Evolutionary conservation across 2,329 filamentous ascomycete species (phyloP).

Genomic region (Rutstroemia sydowiana): DNA sequence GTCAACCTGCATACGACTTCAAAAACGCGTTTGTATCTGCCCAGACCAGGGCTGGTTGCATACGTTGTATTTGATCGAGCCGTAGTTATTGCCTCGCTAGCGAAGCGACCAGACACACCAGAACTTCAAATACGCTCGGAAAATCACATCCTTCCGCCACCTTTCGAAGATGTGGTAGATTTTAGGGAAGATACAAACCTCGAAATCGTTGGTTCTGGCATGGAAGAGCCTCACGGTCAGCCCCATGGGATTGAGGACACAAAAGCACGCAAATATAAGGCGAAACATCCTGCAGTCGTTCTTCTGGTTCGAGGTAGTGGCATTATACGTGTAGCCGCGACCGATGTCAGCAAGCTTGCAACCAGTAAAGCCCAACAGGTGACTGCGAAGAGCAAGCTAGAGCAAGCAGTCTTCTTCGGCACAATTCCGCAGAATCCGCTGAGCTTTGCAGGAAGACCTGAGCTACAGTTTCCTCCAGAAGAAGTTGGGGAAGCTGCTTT

Average conservation of each 20-base stretch:
- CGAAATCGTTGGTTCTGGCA: constrained; percentile 56
- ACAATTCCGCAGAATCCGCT: constrained; percentile 76
- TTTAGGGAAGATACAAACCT: constrained; percentile 60
- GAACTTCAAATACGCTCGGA: constrained; percentile 69
- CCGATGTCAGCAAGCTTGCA: constrained; percentile 52
- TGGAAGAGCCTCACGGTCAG: constrained; percentile 47
- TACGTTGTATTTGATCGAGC: constrained; percentile 76
- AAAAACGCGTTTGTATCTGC: constrained; percentile 67
- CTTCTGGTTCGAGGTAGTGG: constrained; percentile 57
- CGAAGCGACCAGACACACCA: constrained; percentile 59
- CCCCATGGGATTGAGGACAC: constrained; percentile 38
- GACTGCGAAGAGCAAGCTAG: constrained; percentile 80
- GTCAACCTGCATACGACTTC: constrained; percentile 31
- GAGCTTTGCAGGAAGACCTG: constrained; percentile 65
- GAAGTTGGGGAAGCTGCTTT: constrained; percentile 74
- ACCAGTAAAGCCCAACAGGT: constrained; percentile 53
- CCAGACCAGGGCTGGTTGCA: constrained; percentile 70
- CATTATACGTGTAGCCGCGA: constrained; percentile 50
- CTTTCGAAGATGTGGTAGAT: constrained; percentile 82
- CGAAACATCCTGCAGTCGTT: constrained; percentile 55
- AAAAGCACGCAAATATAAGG: constrained; percentile 44
- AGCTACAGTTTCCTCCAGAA: constrained; percentile 56
- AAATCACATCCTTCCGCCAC: constrained; percentile 52
- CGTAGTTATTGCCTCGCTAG: constrained; percentile 69
- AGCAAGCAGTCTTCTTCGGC: constrained; percentile 92